These are phyloP conservation scores for Erythrobasidium hasegawianum DNA, from an alignment of 1,284 basidiomycete genomes.

Conservation along the genomic window DNA sequence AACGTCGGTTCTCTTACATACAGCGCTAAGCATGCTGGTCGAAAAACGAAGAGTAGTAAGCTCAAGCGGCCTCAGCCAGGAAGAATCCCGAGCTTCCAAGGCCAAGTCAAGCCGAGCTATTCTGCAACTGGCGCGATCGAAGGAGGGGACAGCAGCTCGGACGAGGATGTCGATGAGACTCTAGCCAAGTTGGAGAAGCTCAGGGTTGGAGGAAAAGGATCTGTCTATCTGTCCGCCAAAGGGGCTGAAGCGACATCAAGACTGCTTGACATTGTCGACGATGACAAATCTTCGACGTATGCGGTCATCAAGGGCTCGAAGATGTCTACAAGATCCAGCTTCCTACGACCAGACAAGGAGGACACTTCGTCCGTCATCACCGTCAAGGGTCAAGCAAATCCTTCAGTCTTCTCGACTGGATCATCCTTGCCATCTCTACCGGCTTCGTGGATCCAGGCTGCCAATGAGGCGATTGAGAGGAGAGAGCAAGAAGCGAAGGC, in stretches of 20 bases:
- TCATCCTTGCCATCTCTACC: constrained; percentile 37
- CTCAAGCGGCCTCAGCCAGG: constrained; percentile 58
- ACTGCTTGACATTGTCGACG: neutral
- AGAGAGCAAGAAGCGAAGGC: neutral
- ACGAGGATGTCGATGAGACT: constrained; percentile 45
- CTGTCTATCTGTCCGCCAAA: constrained; percentile 44
- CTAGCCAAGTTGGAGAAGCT: constrained; percentile 50
- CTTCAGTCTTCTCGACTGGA: neutral
- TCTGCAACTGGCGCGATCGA: constrained; percentile 45
- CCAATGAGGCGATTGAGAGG: neutral
- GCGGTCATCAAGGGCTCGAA: constrained; percentile 37
- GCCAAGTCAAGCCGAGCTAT: constrained; percentile 48
- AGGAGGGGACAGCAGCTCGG: constrained; percentile 60
- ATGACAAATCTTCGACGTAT: constrained; percentile 30
- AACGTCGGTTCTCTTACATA: constrained; percentile 81
- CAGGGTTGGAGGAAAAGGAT: constrained; percentile 58
- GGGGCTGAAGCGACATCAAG: constrained; percentile 49
- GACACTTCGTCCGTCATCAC: constrained; percentile 44
- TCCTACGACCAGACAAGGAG: constrained; percentile 29
- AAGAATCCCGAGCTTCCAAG: constrained; percentile 75
- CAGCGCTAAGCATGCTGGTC: constrained; percentile 59
- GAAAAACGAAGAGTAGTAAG: constrained; percentile 28
- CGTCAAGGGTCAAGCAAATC: constrained; percentile 37
- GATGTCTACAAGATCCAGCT: constrained; percentile 37
- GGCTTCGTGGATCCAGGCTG: constrained; percentile 37